A percentile compares a stretch with the other conserved stretches of the same genome.
phyloP scores from a whole-genome alignment of 2,329 filamentous ascomycete genomes.

The Cercospora citrullina region DNA sequence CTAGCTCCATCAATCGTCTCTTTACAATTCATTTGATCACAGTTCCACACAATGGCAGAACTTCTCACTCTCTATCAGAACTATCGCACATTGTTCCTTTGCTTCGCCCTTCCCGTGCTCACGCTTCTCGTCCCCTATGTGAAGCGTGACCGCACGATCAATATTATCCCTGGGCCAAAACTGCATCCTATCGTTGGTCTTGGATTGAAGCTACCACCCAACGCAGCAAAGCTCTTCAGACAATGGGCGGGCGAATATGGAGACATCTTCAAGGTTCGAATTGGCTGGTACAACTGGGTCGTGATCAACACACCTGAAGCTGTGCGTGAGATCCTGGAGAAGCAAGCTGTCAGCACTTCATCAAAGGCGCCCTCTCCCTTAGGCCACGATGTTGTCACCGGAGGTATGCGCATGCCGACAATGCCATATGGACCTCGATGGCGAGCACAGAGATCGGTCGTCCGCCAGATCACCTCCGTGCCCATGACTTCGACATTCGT shows the following conservation, averaged over 20 bases:
- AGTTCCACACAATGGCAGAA: background rate
- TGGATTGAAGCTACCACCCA: background rate
- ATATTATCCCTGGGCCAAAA: background rate
- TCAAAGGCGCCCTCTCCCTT: background rate
- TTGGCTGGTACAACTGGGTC: constrained; percentile 7
- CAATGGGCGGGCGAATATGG: constrained; percentile 2
- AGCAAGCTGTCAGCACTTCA: background rate
- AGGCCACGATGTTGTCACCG: background rate
- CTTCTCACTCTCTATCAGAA: background rate
- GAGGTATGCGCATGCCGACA: background rate
- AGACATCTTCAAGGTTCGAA: background rate
- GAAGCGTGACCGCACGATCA: background rate
- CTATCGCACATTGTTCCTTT: background rate
- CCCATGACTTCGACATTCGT: background rate
- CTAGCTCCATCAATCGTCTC: background rate
- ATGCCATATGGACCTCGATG: constrained; percentile 1
- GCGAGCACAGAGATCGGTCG: background rate
- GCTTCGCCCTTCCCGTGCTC: background rate
- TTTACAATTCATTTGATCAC: background rate
- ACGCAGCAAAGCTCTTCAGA: background rate
- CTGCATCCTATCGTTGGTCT: background rate
- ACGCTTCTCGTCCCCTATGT: background rate
- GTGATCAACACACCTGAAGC: constrained; percentile 2
- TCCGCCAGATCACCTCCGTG: background rate
- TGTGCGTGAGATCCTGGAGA: constrained; percentile 3